Percentiles rank a stretch among this genome's conserved stretches.
Conservation (phyloP, 2,329 filamentous ascomycete genomes). For the Didymella sp. region DNA sequence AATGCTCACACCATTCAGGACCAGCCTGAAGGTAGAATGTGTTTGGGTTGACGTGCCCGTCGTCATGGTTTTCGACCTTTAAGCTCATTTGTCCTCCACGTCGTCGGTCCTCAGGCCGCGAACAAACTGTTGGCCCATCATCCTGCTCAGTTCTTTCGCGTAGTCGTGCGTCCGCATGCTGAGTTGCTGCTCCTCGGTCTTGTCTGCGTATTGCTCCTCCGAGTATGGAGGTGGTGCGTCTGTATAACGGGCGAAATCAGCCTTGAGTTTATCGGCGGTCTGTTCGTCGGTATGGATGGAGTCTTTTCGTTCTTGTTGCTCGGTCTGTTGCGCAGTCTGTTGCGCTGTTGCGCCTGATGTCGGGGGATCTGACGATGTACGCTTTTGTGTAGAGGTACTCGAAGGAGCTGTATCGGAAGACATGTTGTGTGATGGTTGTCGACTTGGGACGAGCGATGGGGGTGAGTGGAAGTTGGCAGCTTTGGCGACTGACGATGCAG, state of each 20-base stretch:
- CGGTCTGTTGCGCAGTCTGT: neutral
- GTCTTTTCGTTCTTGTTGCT: constrained; percentile 16
- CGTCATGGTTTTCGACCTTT: neutral
- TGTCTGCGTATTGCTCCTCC: constrained; percentile 33
- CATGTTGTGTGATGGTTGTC: constrained; percentile 16
- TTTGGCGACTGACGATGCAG: constrained; percentile 26
- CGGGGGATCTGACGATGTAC: constrained; percentile 6
- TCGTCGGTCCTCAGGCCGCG: constrained; percentile 26
- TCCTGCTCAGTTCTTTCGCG: constrained; percentile 36
- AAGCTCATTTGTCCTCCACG: neutral
- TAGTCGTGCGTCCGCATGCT: constrained; percentile 37
- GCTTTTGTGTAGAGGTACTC: constrained; percentile 1
- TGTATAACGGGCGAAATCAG: constrained; percentile 27
- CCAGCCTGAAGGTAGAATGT: constrained; percentile 2
- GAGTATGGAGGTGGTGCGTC: constrained; percentile 34
- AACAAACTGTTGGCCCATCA: constrained; percentile 38
- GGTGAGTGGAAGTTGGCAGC: constrained; percentile 11
- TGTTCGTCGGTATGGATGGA: constrained; percentile 19
- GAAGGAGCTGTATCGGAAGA: neutral
- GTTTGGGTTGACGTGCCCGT: neutral
- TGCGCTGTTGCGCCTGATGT: constrained; percentile 12
- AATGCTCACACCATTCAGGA: constrained; percentile 11
- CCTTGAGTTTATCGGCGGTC: constrained; percentile 22
- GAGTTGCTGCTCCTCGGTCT: constrained; percentile 31
- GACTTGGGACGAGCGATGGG: constrained; percentile 13